These are phyloP conservation scores for Fusarium concolor DNA, from an alignment of 2,329 filamentous ascomycete genomes.

Conservation along the genomic window DNA sequence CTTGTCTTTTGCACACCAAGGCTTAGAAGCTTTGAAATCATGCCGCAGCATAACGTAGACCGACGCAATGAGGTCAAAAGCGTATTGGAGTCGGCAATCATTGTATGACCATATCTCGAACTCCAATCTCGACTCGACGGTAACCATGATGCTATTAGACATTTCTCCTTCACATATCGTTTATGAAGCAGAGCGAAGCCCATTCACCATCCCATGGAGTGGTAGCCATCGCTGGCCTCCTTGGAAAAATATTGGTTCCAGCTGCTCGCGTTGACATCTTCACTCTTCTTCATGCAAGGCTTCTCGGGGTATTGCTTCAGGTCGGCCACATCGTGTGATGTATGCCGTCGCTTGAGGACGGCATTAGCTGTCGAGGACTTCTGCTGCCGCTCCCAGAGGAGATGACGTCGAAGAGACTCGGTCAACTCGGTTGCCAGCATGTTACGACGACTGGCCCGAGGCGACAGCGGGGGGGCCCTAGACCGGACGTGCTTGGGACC, in stretches of 20 bases:
- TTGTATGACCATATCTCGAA: too few relatives aligned
- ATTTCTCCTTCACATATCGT: too few relatives aligned
- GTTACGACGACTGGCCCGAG: slow-evolving; percentile 89
- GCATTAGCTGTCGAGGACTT: slow-evolving; percentile 91
- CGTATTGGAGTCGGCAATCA: too few relatives aligned
- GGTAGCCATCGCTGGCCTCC: slow-evolving; percentile 68
- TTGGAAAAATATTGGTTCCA: slow-evolving; percentile 89
- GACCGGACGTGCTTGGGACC: slow-evolving; percentile 72
- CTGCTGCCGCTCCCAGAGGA: slow-evolving; percentile 95
- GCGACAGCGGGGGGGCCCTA: slow-evolving; percentile 84
- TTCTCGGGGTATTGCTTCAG: slow-evolving; percentile 83
- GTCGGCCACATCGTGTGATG: slow-evolving; percentile 89
- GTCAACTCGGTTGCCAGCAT: slow-evolving; percentile 97
- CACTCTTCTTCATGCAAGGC: slow-evolving; percentile 68
- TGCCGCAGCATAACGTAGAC: too few relatives aligned
- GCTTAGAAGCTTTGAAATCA: too few relatives aligned
- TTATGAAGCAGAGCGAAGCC: too few relatives aligned
- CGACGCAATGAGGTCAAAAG: too few relatives aligned
- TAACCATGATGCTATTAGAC: too few relatives aligned
- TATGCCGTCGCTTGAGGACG: slow-evolving; percentile 88
- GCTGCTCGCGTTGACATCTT: slow-evolving; percentile 74
- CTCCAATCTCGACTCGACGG: too few relatives aligned
- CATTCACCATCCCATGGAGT: slow-evolving; percentile 57
- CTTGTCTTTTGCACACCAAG: too few relatives aligned
- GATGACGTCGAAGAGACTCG: slow-evolving; percentile 88